These are phyloP conservation scores for Torulaspora franciscae DNA, from an alignment of 805 yeast genomes.

Conservation along the genomic window DNA sequence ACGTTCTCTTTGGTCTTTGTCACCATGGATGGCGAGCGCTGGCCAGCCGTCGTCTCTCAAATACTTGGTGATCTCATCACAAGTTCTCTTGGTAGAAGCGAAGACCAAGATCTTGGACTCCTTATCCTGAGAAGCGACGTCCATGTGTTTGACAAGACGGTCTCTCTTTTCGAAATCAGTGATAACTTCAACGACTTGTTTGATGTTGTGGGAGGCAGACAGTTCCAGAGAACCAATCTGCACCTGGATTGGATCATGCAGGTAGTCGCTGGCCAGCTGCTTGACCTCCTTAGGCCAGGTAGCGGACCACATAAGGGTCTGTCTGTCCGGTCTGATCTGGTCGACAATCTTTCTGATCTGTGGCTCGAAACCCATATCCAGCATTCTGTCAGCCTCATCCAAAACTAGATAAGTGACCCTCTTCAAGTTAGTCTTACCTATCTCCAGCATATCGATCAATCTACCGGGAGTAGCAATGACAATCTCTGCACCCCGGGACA, in stretches of 20 bases:
- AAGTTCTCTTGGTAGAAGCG: conserved; percentile 95
- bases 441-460: conserved; percentile 94
- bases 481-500: conserved; percentile 92
- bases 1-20: conserved; percentile 95
- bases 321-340: conserved; percentile 99
- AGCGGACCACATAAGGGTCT: conserved; percentile 99
- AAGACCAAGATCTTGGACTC: conserved; percentile 79
- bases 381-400: conserved; percentile 99
- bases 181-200: conserved; percentile 87
- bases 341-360: conserved; percentile 97
- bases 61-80: conserved; percentile 89
- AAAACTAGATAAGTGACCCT: conserved; percentile 95
- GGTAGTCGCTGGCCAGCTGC: conserved; percentile 84
- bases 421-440: conserved; percentile 88
- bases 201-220: conserved; percentile 94
- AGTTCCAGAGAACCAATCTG: conserved; percentile 93
- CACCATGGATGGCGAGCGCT: conserved; percentile 98
- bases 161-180: conserved; percentile 94
- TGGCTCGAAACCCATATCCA: conserved; percentile 99
- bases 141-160: conserved; percentile 76
- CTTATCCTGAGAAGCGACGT: conserved; percentile 64
- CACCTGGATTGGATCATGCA: conserved; percentile 91
- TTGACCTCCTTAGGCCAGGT: conserved; percentile 99
- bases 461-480: conserved; percentile 98
- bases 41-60: conserved; percentile 98